Percentiles rank a stretch among this genome's conserved stretches.
Evolutionary conservation across 176 grass and related monocot species (phyloP).

Genomic region (Thalia dealbata): DNA sequence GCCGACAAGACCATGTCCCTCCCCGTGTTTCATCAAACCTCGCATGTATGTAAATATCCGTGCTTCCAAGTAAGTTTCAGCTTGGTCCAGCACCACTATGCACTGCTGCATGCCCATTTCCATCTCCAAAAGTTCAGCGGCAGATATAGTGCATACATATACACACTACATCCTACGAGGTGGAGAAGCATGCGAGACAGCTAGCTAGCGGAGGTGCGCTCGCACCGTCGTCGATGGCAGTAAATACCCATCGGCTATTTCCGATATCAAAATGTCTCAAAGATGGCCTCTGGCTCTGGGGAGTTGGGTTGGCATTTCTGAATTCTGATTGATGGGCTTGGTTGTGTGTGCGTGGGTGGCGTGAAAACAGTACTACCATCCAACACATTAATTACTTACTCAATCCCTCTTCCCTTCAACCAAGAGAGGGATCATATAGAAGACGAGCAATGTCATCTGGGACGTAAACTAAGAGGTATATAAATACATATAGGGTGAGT

Average conservation of each 20-base stretch:
- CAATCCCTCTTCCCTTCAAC: not conserved
- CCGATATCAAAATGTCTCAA: not conserved
- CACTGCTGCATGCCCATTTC: not conserved
- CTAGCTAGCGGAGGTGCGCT: not conserved
- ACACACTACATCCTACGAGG: not conserved
- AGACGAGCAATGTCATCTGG: no score
- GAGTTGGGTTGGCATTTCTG: conserved; percentile 3
- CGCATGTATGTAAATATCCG: no score
- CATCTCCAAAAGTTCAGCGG: not conserved
- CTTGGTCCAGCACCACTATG: no score
- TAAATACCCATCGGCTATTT: not conserved
- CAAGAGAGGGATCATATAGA: no score
- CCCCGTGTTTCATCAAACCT: not conserved
- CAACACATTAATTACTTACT: not conserved
- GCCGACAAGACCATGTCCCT: not conserved
- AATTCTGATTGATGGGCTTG: conserved; percentile 13
- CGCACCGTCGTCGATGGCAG: not conserved
- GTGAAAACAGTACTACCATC: not conserved
- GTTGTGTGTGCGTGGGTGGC: not conserved
- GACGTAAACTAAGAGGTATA: no score
- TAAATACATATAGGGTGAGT: no score
- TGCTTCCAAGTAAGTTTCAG: no score
- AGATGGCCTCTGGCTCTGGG: no score
- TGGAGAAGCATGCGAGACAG: not conserved
- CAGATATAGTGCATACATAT: not conserved